These are phyloP conservation scores for Podila minutissima DNA, from an alignment of 192 early-diverging fungal species.

Conservation along the genomic window DNA sequence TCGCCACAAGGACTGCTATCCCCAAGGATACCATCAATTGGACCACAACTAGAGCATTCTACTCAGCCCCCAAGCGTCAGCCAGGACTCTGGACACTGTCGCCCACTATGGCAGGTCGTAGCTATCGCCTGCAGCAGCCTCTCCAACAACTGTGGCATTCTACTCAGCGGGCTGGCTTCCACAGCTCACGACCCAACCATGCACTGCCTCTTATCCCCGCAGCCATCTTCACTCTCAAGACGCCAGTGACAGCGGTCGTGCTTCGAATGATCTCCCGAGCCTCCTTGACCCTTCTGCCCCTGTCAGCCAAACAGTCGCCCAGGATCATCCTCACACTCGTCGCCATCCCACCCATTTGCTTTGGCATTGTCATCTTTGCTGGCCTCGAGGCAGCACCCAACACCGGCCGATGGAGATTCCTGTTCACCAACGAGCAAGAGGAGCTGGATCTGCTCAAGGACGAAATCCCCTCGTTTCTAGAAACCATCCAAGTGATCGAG, in stretches of 20 bases:
- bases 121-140: neutral
- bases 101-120: neutral
- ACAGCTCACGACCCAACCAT: conserved; percentile 27
- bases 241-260: conserved; percentile 35
- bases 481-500: conserved; percentile 19
- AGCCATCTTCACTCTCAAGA: conserved; percentile 42
- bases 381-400: conserved; percentile 62
- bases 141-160: neutral
- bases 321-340: conserved; percentile 42
- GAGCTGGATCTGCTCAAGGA: conserved; percentile 51
- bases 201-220: conserved; percentile 28
- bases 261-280: conserved; percentile 40
- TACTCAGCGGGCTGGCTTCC: conserved; percentile 8
- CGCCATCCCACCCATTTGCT: conserved; percentile 45
- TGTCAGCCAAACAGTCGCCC: conserved; percentile 40
- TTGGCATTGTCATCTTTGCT: conserved; percentile 44
- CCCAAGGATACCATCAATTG: no score
- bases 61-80: neutral
- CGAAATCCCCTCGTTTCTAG: conserved; percentile 27
- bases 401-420: conserved; percentile 60
- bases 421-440: conserved; percentile 60
- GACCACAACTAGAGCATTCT: no score
- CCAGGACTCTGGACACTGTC: neutral
- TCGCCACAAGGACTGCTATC: no score
- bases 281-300: conserved; percentile 38